Conservation (phyloP, 2,329 filamentous ascomycete species). For the Neophaeococcomyces mojaviensis region DNA sequence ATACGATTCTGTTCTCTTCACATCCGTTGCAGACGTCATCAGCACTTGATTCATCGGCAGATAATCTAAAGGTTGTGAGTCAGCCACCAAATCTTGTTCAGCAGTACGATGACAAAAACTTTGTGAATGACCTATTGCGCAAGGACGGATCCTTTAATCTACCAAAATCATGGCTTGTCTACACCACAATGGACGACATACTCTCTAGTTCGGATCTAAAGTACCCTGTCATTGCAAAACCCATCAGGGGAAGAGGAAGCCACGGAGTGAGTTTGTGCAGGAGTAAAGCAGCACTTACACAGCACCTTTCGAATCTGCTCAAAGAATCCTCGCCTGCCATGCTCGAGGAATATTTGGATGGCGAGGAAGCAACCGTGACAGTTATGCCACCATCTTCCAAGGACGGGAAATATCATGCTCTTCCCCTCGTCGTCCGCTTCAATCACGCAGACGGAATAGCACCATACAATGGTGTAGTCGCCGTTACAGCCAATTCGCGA, state of each 20-base stretch:
- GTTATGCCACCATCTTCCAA: slow-evolving; percentile 42
- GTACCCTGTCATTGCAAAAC: slow-evolving; percentile 43
- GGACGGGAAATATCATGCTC: slow-evolving; percentile 33
- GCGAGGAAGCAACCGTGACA: slow-evolving; percentile 45
- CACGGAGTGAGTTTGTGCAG: slow-evolving; percentile 44
- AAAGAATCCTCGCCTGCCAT: slow-evolving; percentile 34
- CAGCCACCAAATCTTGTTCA: slow-evolving; percentile 43
- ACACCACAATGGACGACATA: slow-evolving; percentile 15
- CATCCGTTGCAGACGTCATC: slow-evolving; percentile 42
- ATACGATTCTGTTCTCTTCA: slow-evolving; percentile 43
- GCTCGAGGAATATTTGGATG: slow-evolving; percentile 42
- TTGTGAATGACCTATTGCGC: slow-evolving; percentile 40
- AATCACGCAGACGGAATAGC: slow-evolving; percentile 43
- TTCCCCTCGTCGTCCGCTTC: slow-evolving; percentile 41
- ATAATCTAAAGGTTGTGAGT: slow-evolving; percentile 35
- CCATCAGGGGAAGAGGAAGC: slow-evolving; percentile 43
- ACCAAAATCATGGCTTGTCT: slow-evolving; percentile 32
- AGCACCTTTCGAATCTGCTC: slow-evolving; percentile 31
- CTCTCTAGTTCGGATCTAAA: slow-evolving; percentile 18
- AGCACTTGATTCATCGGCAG: slow-evolving; percentile 25
- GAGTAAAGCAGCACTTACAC: slow-evolving; percentile 23
- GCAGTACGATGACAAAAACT: slow-evolving; percentile 45
- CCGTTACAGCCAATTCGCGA: slow-evolving; percentile 42
- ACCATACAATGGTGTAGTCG: slow-evolving; percentile 43
- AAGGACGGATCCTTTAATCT: slow-evolving; percentile 32